A percentile compares a stretch with the other conserved stretches of the same genome.
These are phyloP conservation scores for Penicillium glabrum DNA, from an alignment of 2,329 filamentous ascomycete genomes.

Conservation along the genomic window DNA sequence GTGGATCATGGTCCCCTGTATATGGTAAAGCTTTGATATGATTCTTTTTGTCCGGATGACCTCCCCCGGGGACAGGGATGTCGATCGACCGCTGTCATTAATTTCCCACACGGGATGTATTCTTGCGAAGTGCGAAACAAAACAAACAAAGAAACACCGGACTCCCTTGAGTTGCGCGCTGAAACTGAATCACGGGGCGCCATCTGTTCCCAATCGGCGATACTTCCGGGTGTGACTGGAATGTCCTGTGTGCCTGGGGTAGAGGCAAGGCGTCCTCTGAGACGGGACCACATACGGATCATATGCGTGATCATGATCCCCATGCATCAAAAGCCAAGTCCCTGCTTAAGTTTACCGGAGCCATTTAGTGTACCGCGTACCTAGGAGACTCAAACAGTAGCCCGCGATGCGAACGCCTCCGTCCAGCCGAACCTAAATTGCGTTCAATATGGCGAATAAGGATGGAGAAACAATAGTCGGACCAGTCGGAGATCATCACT, in stretches of 20 bases:
- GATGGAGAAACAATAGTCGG: neutral
- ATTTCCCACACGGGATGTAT: constrained; percentile 1
- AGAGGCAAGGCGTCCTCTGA: neutral
- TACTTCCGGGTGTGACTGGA: neutral
- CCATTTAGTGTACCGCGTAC: neutral
- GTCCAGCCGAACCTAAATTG: constrained; percentile 21
- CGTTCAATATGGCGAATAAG: constrained; percentile 2
- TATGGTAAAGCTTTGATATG: neutral
- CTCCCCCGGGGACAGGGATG: constrained; percentile 5
- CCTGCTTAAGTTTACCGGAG: neutral
- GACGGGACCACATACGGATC: neutral
- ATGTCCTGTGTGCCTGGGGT: neutral
- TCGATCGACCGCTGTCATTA: constrained; percentile 5
- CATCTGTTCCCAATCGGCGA: constrained; percentile 11
- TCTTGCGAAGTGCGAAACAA: neutral
- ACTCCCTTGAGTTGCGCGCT: neutral
- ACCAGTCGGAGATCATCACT: constrained; percentile 12
- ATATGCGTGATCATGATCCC: neutral
- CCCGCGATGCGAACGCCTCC: constrained; percentile 18
- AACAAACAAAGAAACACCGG: neutral
- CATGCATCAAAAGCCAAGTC: neutral
- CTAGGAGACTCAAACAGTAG: neutral
- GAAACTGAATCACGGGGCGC: constrained; percentile 11
- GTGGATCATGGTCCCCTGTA: constrained; percentile 4
- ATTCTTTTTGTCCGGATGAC: neutral